These are phyloP conservation scores for Mycotypha africana DNA, from an alignment of 371 early-diverging fungal genomes.

Conservation along the genomic window DNA sequence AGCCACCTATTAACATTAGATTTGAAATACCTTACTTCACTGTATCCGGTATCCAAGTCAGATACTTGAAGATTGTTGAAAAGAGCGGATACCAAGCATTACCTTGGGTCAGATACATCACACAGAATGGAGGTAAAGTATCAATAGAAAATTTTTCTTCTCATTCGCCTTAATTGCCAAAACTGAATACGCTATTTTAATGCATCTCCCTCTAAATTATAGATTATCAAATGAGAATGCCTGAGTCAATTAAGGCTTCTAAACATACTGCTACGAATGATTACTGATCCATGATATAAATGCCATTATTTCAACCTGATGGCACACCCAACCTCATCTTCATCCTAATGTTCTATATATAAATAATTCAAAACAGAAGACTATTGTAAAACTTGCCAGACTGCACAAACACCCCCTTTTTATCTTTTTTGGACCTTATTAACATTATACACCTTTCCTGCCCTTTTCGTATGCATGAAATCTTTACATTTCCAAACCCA, in stretches of 20 bases:
- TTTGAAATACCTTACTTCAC: constrained; percentile 99
- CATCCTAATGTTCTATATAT: too few relatives aligned
- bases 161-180: neutral
- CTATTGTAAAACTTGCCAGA: too few relatives aligned
- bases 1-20: constrained; percentile 94
- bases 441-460: too few relatives aligned
- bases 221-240: constrained; percentile 75
- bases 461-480: too few relatives aligned
- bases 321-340: too few relatives aligned
- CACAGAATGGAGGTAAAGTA: constrained; percentile 82
- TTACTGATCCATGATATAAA: constrained; percentile 7
- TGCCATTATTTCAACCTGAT: too few relatives aligned
- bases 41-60: constrained; percentile 95
- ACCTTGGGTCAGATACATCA: constrained; percentile 98
- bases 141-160: neutral
- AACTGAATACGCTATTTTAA: constrained; percentile 1
- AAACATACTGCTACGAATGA: constrained; percentile 26
- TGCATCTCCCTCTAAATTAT: too few relatives aligned
- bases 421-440: too few relatives aligned
- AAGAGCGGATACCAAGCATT: constrained; percentile 97
- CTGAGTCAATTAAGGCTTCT: constrained; percentile 58
- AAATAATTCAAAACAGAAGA: too few relatives aligned
- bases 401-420: too few relatives aligned
- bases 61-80: constrained; percentile 98
- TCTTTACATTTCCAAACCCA: too few relatives aligned